Base-by-base conservation (phyloP, 495 filamentous ascomycete genomes). In the Lasiosphaeria hispida region DNA sequence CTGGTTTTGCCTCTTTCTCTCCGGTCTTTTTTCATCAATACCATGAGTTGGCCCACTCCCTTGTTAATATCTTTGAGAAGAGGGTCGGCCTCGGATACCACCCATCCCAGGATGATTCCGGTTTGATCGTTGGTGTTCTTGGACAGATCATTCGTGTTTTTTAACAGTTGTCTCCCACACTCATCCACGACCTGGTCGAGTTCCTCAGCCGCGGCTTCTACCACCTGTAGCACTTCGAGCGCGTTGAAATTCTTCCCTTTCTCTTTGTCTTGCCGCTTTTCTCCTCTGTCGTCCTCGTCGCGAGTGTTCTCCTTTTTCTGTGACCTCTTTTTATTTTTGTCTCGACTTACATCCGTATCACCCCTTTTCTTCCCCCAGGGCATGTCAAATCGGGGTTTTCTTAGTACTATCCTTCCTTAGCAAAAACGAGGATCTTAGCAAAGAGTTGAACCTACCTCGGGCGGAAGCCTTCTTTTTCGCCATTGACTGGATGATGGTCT, bases 121-220 rank as follows among this genome's bases (percentile, higher is more conserved):
- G 45, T 23, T 33, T 34, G 45, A 13, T 48, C 45, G 18, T 48
- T 48, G 2, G 45, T 48, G n/a, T 48, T 23, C 15, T 10, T 10
- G 18, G 23, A 30, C 23, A 30, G 45, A 13, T 48, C 45, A 23
- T 48, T 48, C 18, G 45, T 48, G n/a, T 48, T 17, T 10, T 10
- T 10, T 14, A 3, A 3, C 9, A 48, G 10, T 23, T 23, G 19
- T 14, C 45, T 48, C 8, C 6, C 9, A 17, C 19, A 48, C 19
- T 33, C 45, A 23, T 48, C 45, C 45, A 48, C 45, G 19, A 17
- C 45, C 8, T 48, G 45, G 45, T 48, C 45, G 18, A 48, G 45
- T 30, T 48, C 45, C 45, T 23, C 4, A 1, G 45, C 45, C 1
- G 45, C 45, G 3, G 10, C 3, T 23, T 48, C 33, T 15, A 48